phyloP scores from a whole-genome alignment of 108 stramenopile species.

The Cylindrotheca fusiformis region DNA sequence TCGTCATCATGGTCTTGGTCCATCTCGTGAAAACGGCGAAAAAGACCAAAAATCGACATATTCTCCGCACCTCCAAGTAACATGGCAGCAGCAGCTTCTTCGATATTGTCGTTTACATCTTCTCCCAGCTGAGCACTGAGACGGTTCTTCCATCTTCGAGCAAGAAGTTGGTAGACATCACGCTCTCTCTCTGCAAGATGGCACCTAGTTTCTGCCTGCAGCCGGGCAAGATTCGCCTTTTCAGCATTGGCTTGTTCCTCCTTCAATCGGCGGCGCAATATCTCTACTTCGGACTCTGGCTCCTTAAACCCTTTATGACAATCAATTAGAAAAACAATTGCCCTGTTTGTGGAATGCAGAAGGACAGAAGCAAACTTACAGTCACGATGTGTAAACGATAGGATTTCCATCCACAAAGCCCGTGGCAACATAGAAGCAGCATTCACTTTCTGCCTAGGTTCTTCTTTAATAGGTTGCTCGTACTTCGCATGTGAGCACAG shows the following conservation, averaged over 20 bases:
- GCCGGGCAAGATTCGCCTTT: slow-evolving; percentile 50
- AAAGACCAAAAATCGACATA: slow-evolving; percentile 10
- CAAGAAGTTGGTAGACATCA: slow-evolving; percentile 61
- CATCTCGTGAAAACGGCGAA: slow-evolving; percentile 25
- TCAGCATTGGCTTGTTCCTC: slow-evolving; percentile 64
- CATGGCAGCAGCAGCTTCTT: slow-evolving; percentile 32
- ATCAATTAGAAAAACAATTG: slow-evolving; percentile 1
- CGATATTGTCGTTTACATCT: slow-evolving; percentile 17
- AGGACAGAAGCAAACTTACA: slow-evolving; percentile 45
- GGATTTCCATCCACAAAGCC: slow-evolving; percentile 75
- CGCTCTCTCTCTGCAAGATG: slow-evolving; percentile 41
- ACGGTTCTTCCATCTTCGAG: slow-evolving; percentile 64
- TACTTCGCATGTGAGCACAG: slow-evolving; percentile 65
- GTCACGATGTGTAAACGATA: slow-evolving; percentile 76
- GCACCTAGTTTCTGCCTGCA: slow-evolving; percentile 53
- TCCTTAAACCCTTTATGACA: slow-evolving; percentile 64
- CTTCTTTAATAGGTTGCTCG: slow-evolving; percentile 41
- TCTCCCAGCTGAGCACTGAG: slow-evolving; percentile 24
- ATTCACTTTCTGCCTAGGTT: slow-evolving; percentile 41
- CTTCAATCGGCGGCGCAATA: slow-evolving; percentile 54
- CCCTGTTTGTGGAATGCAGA: not conserved
- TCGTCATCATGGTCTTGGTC: slow-evolving; percentile 18
- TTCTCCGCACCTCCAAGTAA: slow-evolving; percentile 17
- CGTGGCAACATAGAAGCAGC: slow-evolving; percentile 66
- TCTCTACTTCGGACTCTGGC: slow-evolving; percentile 53